Conservation (phyloP, 306 rosid genomes). For the Mucuna pruriens region DNA sequence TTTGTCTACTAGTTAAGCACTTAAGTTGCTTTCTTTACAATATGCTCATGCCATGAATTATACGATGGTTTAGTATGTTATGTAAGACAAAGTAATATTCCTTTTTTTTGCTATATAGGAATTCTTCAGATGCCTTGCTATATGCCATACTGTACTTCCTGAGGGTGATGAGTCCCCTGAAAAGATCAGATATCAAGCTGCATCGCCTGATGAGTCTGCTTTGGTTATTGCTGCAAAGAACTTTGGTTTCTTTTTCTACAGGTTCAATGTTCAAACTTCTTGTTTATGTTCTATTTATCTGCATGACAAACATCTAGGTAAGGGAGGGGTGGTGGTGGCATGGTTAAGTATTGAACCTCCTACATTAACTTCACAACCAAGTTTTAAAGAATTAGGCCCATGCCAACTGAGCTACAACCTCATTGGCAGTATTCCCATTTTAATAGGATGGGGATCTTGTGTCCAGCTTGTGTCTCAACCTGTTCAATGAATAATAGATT, state of each 20-base stretch:
- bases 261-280: constrained; percentile 64
- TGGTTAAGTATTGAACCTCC: constrained; percentile 23
- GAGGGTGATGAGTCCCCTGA: constrained; percentile 93
- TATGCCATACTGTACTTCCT: constrained; percentile 93
- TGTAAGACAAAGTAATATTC: background rate
- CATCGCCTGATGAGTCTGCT: constrained; percentile 90
- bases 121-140: constrained; percentile 84
- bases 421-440: constrained; percentile 15
- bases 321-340: background rate
- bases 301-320: background rate
- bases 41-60: constrained; percentile 6
- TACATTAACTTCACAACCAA: background rate
- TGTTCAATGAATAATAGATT: constrained; percentile 5
- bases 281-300: constrained; percentile 25
- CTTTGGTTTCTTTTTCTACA: constrained; percentile 98
- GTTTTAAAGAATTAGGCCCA: constrained; percentile 5
- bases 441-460: constrained; percentile 20
- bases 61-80: constrained; percentile 21
- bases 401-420: constrained; percentile 15
- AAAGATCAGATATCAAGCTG: constrained; percentile 87
- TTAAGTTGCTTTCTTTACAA: constrained; percentile 23
- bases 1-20: constrained; percentile 1
- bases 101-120: constrained; percentile 40
- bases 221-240: constrained; percentile 79
- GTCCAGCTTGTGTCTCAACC: constrained; percentile 22